Base-by-base conservation (phyloP, 2,329 filamentous ascomycete species). In the Akanthomyces lecanii region DNA sequence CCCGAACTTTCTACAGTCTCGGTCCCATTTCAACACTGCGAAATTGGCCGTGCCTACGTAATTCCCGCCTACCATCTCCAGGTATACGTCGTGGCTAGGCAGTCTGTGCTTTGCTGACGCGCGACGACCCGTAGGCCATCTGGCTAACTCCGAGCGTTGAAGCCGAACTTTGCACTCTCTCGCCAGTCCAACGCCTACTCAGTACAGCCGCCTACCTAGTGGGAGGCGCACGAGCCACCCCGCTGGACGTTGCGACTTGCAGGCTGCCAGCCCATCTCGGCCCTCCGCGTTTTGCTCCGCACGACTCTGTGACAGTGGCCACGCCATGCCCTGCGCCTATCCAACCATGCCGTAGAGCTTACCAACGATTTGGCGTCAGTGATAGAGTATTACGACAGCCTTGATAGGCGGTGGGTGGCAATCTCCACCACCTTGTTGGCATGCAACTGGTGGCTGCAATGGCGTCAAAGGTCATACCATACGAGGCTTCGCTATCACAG, bases 231-330 rank as follows among this genome's bases (percentile, higher is more conserved):
- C 23, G 25, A 25, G 18, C 33, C 52, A 23, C 21, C 21, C n/a
- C 4, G n/a, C 44, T 21, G 14, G n/a, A 42, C 21, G 36, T 55
- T 44, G 52, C 36, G 52, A 16, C 8, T 28, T n/a, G 18, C 12
- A n/a, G 16, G 18, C 16, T 45, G 42, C n/a, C 51, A 23, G 21
- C 33, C 33, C 55, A 36, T 50, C 56, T 59, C 56, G 56, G 56
- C 23, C 56, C 56, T 59, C 56, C 56, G 56, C 36, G 33, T 50
- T 51, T 59, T 59, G 30, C 56, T 59, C 56, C 56, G 56, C 44
- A 38, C 16, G 10, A 7, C n/a, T 18, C 5, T 30, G 8, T 21
- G 28, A 2, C 8, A 53, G 38, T 40, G 51, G 51, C 33, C 51
- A 52, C 50, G 30, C 50, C 16, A 52, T 50, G 16, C 12, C 47